Conservation (phyloP, 192 early-diverging fungal genomes). For the Paraglomus occultum region DNA sequence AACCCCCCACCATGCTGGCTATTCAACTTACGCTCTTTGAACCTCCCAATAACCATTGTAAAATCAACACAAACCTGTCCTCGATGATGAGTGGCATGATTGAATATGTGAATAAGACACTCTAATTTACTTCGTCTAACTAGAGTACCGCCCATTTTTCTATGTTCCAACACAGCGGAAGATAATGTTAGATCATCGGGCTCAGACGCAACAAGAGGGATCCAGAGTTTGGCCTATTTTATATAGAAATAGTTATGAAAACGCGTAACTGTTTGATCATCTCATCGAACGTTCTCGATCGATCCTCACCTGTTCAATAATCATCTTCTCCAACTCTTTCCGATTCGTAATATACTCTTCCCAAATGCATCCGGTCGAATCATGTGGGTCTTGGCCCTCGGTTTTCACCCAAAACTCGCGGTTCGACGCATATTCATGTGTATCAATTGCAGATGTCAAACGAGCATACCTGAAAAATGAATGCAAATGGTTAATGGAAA, state of each 20-base stretch:
- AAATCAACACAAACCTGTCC: slow-evolving; percentile 1
- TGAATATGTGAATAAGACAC: not conserved
- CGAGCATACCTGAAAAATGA: not conserved
- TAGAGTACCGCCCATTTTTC: not conserved
- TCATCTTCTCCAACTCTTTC: not conserved
- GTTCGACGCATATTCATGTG: not conserved
- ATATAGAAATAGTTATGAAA: not conserved
- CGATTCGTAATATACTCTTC: not conserved
- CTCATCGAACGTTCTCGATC: not conserved
- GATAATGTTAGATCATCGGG: not conserved
- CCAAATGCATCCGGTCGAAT: not conserved
- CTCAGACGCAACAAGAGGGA: not conserved
- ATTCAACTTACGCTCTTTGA: too few species aligned
- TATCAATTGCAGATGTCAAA: not conserved
- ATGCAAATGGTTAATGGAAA: too few species aligned
- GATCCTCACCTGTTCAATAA: slow-evolving; percentile 2
- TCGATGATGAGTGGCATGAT: slow-evolving; percentile 9
- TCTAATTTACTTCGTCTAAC: not conserved
- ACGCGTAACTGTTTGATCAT: not conserved
- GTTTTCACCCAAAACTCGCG: not conserved
- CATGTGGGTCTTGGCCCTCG: not conserved
- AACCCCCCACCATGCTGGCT: not conserved
- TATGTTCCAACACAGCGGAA: not conserved
- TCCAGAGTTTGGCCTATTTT: slow-evolving; percentile 2
- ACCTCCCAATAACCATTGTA: not conserved